Base-by-base conservation (phyloP, 257 asterid genomes). In the Salvia miltiorrhiza region DNA sequence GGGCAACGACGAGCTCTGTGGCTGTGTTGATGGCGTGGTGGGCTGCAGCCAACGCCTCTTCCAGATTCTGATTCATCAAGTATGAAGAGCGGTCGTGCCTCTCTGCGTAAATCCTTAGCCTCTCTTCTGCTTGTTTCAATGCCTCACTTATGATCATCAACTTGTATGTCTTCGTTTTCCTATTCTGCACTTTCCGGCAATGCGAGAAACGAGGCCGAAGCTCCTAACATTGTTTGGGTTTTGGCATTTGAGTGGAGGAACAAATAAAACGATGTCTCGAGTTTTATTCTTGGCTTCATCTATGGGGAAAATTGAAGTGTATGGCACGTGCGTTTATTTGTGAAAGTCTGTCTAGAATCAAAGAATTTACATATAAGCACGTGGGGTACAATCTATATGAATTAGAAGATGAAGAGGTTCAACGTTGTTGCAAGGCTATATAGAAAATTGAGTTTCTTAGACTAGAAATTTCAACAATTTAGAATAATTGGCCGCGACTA, bases 51-150 rank as follows among this genome's bases (percentile, higher is more conserved):
- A 87, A 32, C 5, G 88, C 83, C 13, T 84, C 85, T 24, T 77
- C 73, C 58, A 79, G 12, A 32, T 67, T 75, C 59, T 58, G 84
- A 53, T 69, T 87, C 0, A 79, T 53, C 52, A 7, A 70, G 78
- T 82, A n/a, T n/a, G 84, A 80, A 47, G 84, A 66, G 16, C 32
- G 50, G 14, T 81, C 90, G 6, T 84, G 87, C 43, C 90, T 75
- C 56, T 85, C 82, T 70, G 83, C 80, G 9, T 79, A 75, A 47
- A 70, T 69, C 7, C 0, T 54, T 33, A 43, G 13, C 21, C 71
- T 62, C 30, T 47, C 72, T 45, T 69, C 72, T 4, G 79, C 75
- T 69, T 69, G 55, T 11, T 75, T 53, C 67, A 75, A 24, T 45
- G 62, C 71, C 37, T 32, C 72, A 4, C 28, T 62, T 41, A 62